Conservation (phyloP, 768 basidiomycete species). For the Hydnum rufescens region DNA sequence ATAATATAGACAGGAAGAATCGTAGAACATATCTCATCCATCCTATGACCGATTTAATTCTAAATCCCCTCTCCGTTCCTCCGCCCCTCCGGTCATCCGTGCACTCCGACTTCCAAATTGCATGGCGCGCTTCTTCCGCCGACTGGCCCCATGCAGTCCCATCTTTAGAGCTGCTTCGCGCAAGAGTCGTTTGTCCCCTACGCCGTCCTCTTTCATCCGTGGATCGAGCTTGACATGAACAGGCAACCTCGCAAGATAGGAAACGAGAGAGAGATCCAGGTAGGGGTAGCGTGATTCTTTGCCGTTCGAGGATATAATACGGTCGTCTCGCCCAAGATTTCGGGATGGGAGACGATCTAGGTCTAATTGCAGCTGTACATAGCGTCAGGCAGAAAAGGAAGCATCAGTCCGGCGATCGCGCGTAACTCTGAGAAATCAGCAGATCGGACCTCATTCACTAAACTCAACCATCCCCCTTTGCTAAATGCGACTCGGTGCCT, state of each 20-base stretch:
- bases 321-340: constrained; percentile 88
- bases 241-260: constrained; percentile 58
- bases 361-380: constrained; percentile 62
- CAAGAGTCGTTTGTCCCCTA: constrained; percentile 80
- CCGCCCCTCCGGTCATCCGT: constrained; percentile 44
- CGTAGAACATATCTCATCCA: too few relatives aligned
- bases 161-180: constrained; percentile 47
- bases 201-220: constrained; percentile 37
- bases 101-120: constrained; percentile 88
- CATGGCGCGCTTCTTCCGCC: constrained; percentile 81
- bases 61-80: constrained; percentile 6
- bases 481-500: constrained; percentile 65
- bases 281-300: constrained; percentile 89
- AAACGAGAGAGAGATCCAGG: constrained; percentile 58
- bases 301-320: constrained; percentile 75
- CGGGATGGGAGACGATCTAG: constrained; percentile 70
- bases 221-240: constrained; percentile 72
- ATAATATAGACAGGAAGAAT: too few relatives aligned
- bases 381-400: constrained; percentile 2
- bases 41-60: too few relatives aligned
- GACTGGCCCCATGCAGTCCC: constrained; percentile 58
- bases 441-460: constrained; percentile 59
- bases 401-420: too few relatives aligned
- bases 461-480: constrained; percentile 46
- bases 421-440: background rate